Conservation (phyloP, 805 yeast genomes). For the Ogataea philodendri region DNA sequence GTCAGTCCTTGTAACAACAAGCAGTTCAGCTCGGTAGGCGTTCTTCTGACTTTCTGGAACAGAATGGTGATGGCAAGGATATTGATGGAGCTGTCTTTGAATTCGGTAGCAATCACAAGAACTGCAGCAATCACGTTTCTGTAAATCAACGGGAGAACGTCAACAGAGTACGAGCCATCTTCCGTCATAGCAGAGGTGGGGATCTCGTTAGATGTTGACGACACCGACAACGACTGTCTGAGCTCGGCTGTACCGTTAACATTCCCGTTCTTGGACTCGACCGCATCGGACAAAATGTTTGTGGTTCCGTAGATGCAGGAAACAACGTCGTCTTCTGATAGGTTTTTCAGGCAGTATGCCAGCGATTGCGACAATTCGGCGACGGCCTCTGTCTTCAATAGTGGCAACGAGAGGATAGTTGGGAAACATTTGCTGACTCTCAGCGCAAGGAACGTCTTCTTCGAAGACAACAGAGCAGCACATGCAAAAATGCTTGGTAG, state of each 20-base stretch:
- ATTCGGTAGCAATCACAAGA: slow-evolving; percentile 60
- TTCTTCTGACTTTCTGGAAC: slow-evolving; percentile 62
- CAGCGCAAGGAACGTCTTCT: slow-evolving; percentile 42
- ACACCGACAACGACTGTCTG: slow-evolving; percentile 14
- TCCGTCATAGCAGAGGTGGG: slow-evolving; percentile 17
- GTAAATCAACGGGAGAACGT: slow-evolving; percentile 39
- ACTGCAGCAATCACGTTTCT: slow-evolving; percentile 69
- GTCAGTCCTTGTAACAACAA: slow-evolving; percentile 61
- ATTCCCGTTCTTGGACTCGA: slow-evolving; percentile 13
- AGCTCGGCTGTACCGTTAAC: slow-evolving; percentile 26
- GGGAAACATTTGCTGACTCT: slow-evolving; percentile 39
- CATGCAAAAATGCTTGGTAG: slow-evolving; percentile 38
- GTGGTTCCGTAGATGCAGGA: slow-evolving; percentile 81
- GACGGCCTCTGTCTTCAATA: slow-evolving; percentile 47
- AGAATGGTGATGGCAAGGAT: slow-evolving; percentile 78
- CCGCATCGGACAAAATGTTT: slow-evolving; percentile 56
- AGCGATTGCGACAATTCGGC: slow-evolving; percentile 53
- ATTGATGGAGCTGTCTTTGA: slow-evolving; percentile 69
- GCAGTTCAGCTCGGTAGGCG: slow-evolving; percentile 51
- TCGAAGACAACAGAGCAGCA: slow-evolving; percentile 32
- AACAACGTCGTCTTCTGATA: slow-evolving; percentile 79
- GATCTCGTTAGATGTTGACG: slow-evolving; percentile 11
- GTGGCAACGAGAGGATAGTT: slow-evolving; percentile 53
- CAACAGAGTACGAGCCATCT: slow-evolving; percentile 22
- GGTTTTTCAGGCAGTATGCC: slow-evolving; percentile 61